A percentile compares a stretch with the other conserved stretches of the same genome.
These are phyloP conservation scores for Debaryomyces subglobosus DNA, from an alignment of 1,139 yeast species.

Conservation along the genomic window DNA sequence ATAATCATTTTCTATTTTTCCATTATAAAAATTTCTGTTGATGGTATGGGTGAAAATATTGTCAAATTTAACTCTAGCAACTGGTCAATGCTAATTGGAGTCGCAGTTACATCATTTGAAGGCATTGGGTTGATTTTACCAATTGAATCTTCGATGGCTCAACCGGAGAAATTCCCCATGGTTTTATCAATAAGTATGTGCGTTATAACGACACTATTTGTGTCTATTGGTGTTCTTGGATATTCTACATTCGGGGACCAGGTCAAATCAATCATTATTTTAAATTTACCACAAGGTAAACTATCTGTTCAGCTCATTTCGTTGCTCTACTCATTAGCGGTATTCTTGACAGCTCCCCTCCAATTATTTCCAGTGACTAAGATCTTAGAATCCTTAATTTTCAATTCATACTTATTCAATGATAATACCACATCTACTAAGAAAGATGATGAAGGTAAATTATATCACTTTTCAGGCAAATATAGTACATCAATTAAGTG, in stretches of 20 bases:
- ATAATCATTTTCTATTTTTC: constrained; percentile 64
- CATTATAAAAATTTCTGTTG: constrained; percentile 41
- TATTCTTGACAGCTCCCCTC: constrained; percentile 72
- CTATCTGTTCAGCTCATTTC: constrained; percentile 67
- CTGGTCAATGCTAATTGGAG: constrained; percentile 79
- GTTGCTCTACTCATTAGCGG: constrained; percentile 71
- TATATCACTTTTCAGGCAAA: constrained; percentile 39
- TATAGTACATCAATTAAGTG: constrained; percentile 43
- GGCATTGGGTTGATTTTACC: constrained; percentile 81
- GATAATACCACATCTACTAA: constrained; percentile 2
- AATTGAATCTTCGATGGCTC: constrained; percentile 73
- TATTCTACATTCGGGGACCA: constrained; percentile 69
- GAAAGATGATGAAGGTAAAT: constrained; percentile 29
- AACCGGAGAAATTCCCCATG: constrained; percentile 70
- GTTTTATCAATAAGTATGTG: constrained; percentile 63
- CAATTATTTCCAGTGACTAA: constrained; percentile 78
- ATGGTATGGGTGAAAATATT: constrained; percentile 56
- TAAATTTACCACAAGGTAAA: constrained; percentile 68
- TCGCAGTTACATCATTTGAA: constrained; percentile 80
- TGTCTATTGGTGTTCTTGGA: constrained; percentile 66
- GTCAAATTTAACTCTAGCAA: constrained; percentile 55
- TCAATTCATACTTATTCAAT: constrained; percentile 35
- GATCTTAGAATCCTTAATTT: constrained; percentile 65
- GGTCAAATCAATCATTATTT: constrained; percentile 68
- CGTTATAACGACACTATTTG: constrained; percentile 61